Evolutionary conservation across 2,329 filamentous ascomycete species (phyloP), one percentile per base, ranked within the genome.

Genomic region (Venturia oleaginea): DNA sequence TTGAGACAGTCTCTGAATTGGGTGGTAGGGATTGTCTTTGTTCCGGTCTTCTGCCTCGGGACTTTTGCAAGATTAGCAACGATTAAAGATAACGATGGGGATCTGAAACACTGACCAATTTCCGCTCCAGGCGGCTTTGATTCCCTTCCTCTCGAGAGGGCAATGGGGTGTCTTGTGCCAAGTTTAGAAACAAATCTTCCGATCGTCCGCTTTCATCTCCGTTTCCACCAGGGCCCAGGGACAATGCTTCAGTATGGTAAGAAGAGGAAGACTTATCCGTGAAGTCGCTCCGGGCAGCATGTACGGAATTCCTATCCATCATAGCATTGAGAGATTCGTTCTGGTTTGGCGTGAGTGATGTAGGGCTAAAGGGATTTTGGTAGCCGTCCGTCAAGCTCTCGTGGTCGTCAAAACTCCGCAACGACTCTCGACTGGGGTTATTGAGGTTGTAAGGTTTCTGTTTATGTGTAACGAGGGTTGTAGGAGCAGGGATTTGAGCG

Each of bases 171-270:
- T 76, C 75, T 59, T 73, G 73, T 59, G 76, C 76, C 64, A 78
- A 74, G 66, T 77, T 73, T 59, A 78, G 68, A 66, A 78, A 78
- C 34, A 78, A 70, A 67, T 78, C 76, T 67, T 77, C 76, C 51
- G 69, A 59, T 24, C 34, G 27, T 55, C 48, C 48, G 24, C 62
- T 63, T 24, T 40, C 62, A 27, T 63, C 62, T 38, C 42, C 51
- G 11, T 40, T 48, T 57, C 40, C 62, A 19, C 62, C 62, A 27
- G 10, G 59, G n/a, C n/a, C 59, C 2, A 37, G 40, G 24, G 59
- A 60, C 22, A 43, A n/a, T 63, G 27, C 42, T 30, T 51, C 51
- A 51, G 34, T 67, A 43, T 22, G 19, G 24, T n/a, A 32, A 30
- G 38, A 42, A 30, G 38, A 42, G 64, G 66, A 30, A 57, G 65